Base-by-base conservation (phyloP, 2,329 filamentous ascomycete species). In the Cladosporium sp. region DNA sequence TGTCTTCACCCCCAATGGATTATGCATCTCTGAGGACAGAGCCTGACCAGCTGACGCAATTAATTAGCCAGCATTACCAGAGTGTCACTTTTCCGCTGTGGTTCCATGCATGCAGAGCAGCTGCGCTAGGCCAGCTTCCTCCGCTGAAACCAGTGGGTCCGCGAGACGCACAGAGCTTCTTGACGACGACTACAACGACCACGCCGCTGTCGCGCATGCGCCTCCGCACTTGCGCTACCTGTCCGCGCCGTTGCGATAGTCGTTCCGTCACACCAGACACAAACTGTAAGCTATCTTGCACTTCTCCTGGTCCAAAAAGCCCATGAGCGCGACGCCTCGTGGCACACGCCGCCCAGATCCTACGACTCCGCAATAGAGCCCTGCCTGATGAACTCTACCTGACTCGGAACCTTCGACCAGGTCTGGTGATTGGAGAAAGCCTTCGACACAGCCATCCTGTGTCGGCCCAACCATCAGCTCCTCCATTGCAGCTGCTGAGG, bases 41-140 rank as follows among this genome's bases (percentile, higher is more conserved):
- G 18, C 54, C 54, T 21, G 54, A 58, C 21, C 55, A 10, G 4
- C 34, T 54, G 28, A 41, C 49, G 18, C 30, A 34, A 47, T 57
- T 24, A 64, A 64, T 64, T 64, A 64, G 51, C 51, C 51, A 55
- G 18, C 51, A 55, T 64, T 62, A 41, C 30, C 28, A 52, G 11
- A 15, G 24, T 34, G 21, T 34, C 55, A 58, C 55, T 54, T 49
- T 63, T 63, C 60, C 26, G 30, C 59, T 52, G 47, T 52, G 47
- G 59, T 62, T 62, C 59, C 44, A 62, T 62, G 61, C 44, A 62
- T 62, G 61, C 61, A 64, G 24, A 47, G 61, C 34, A 34, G 51
- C 61, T 44, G 34, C 61, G 51, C 61, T 64, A 64, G 36, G 36
- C 61, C 55, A 44, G 61, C 51, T 36, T 55, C 51, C 61, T 64